Percentiles rank a stretch among this genome's conserved stretches.
Evolutionary conservation across 176 grass and related monocot species (phyloP).

Genomic region (Elaeis guineensis): DNA sequence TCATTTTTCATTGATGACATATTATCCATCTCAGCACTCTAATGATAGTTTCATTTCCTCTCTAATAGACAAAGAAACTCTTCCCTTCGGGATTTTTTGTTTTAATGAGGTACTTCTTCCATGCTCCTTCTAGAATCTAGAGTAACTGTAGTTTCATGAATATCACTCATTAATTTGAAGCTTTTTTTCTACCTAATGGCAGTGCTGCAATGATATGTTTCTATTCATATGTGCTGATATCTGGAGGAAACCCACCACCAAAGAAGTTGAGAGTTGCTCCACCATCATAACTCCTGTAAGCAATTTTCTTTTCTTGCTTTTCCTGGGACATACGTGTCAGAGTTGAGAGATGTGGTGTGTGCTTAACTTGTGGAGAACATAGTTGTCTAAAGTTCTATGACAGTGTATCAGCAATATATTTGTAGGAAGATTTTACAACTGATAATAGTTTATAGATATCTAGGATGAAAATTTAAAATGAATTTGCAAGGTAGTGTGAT

Average conservation of each 20-base stretch:
- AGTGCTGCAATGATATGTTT: slow-evolving; percentile 76
- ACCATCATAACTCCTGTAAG: background rate
- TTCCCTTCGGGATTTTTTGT: slow-evolving; percentile 59
- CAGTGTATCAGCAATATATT: too few relatives aligned
- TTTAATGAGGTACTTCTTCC: slow-evolving; percentile 39
- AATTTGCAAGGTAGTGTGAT: too few relatives aligned
- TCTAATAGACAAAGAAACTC: slow-evolving; percentile 60
- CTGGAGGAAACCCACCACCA: slow-evolving; percentile 64
- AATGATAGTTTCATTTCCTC: slow-evolving; percentile 5
- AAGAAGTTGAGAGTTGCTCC: slow-evolving; percentile 45
- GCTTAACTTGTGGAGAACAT: too few relatives aligned
- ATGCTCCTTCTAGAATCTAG: background rate
- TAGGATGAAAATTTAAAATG: too few relatives aligned
- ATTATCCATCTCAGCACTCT: background rate
- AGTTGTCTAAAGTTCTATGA: too few relatives aligned
- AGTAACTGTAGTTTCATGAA: background rate
- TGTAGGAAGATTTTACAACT: too few relatives aligned
- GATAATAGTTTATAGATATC: too few relatives aligned
- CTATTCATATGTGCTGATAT: slow-evolving; percentile 58
- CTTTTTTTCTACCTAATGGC: slow-evolving; percentile 12
- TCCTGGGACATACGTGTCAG: too few relatives aligned
- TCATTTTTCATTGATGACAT: background rate
- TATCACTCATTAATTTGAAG: background rate
- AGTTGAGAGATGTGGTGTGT: too few relatives aligned
- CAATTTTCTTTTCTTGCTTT: too few relatives aligned